Evolutionary conservation across 495 filamentous ascomycete species (phyloP).

Genomic region (Podospora didyma): DNA sequence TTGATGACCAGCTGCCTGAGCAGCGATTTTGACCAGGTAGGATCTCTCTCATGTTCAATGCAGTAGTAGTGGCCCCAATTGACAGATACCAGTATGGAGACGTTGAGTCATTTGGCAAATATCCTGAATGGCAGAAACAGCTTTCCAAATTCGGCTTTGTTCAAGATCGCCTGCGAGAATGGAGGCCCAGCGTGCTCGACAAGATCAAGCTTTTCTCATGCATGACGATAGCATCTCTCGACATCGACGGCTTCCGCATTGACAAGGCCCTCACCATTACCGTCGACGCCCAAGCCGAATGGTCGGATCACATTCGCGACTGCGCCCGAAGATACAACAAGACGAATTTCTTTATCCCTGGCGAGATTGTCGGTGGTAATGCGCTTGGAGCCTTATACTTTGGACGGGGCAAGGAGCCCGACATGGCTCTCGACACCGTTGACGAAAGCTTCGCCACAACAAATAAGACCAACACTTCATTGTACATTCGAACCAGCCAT

Average conservation of each 20-base stretch:
- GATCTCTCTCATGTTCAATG: constrained; percentile 63
- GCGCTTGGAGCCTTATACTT: constrained; percentile 60
- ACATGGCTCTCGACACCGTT: constrained; percentile 56
- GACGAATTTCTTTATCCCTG: constrained; percentile 61
- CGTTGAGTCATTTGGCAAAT: constrained; percentile 61
- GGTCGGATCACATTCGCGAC: constrained; percentile 44
- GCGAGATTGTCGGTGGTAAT: constrained; percentile 61
- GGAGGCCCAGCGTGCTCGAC: constrained; percentile 55
- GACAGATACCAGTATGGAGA: constrained; percentile 70
- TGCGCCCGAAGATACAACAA: constrained; percentile 56
- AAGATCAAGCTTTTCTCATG: constrained; percentile 61
- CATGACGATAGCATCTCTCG: constrained; percentile 57
- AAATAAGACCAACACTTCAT: not conserved
- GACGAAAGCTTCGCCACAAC: constrained; percentile 1
- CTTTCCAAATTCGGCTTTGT: constrained; percentile 68
- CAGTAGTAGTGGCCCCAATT: constrained; percentile 46
- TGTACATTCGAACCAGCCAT: not conserved
- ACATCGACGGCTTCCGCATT: constrained; percentile 65
- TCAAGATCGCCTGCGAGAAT: constrained; percentile 69
- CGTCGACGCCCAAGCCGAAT: constrained; percentile 56
- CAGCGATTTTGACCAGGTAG: constrained; percentile 63
- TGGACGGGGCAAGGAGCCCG: constrained; percentile 56
- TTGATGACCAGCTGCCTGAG: constrained; percentile 54
- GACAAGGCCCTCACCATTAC: constrained; percentile 63
- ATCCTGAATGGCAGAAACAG: constrained; percentile 60